phyloP scores from a whole-genome alignment of 2,329 filamentous ascomycete species.

The Venturia carpophila region DNA sequence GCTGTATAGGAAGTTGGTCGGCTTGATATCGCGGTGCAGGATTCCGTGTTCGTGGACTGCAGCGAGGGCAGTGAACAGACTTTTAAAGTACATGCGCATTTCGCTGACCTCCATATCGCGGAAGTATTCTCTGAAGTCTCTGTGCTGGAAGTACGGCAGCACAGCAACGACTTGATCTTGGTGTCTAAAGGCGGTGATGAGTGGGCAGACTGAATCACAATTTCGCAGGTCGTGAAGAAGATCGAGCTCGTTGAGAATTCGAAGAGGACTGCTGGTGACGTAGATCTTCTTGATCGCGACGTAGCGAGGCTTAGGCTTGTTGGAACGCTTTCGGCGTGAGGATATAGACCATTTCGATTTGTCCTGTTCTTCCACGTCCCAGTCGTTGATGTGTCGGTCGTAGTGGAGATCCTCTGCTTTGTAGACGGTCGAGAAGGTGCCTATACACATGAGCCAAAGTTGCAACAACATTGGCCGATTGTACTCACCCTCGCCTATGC shows the following conservation, averaged over 20 bases:
- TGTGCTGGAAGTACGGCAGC: conserved; percentile 89
- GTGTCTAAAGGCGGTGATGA: conserved; percentile 93
- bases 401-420: conserved; percentile 93
- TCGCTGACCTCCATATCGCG: conserved; percentile 78
- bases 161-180: conserved; percentile 93
- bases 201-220: conserved; percentile 78
- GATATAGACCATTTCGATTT: conserved; percentile 61
- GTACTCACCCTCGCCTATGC: conserved; percentile 80
- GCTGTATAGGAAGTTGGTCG: conserved; percentile 95
- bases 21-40: conserved; percentile 92
- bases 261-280: conserved; percentile 86
- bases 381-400: conserved; percentile 73
- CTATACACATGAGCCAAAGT: conserved; percentile 39
- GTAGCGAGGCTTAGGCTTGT: conserved; percentile 56
- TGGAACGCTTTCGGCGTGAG: conserved; percentile 44
- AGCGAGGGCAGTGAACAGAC: conserved; percentile 74
- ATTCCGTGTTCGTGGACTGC: conserved; percentile 80
- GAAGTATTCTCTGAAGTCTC: conserved; percentile 92
- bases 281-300: conserved; percentile 99
- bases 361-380: conserved; percentile 66
- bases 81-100: conserved; percentile 82
- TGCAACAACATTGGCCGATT: conserved; percentile 21
- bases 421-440: conserved; percentile 97
- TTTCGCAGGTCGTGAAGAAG: conserved; percentile 79
- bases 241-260: conserved; percentile 94